These are phyloP conservation scores for Hanseniaspora sp. DNA, from an alignment of 1,139 yeast genomes.

Conservation along the genomic window DNA sequence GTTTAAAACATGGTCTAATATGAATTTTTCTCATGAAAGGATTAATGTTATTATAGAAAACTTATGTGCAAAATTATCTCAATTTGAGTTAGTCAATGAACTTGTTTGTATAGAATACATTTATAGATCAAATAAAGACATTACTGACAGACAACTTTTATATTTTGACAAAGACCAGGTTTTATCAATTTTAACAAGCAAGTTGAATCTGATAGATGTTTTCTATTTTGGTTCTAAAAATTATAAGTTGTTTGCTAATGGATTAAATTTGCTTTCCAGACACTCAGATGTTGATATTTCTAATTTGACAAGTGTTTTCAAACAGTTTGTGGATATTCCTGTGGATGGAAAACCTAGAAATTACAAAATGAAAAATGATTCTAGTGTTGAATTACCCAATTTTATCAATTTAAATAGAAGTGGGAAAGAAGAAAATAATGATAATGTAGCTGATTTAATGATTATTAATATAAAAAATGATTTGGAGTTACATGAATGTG, in stretches of 20 bases:
- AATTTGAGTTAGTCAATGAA: conserved; percentile 8
- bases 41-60: background rate
- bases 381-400: background rate
- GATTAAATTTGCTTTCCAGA: background rate
- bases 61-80: background rate
- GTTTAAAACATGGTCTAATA: conserved; percentile 2
- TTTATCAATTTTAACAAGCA: background rate
- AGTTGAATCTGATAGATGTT: conserved; percentile 4
- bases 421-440: background rate
- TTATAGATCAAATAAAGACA: background rate
- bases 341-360: background rate
- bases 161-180: background rate
- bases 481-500: background rate
- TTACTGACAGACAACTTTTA: background rate
- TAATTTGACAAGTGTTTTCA: background rate
- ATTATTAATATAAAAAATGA: background rate
- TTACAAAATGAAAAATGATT: background rate
- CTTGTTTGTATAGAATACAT: background rate
- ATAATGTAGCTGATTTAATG: background rate
- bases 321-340: background rate
- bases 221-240: conserved; percentile 7
- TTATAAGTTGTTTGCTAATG: conserved; percentile 3
- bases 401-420: background rate
- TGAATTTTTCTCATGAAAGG: background rate
- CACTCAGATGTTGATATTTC: background rate